These are phyloP conservation scores for Jacaranda copaia DNA, from an alignment of 257 asterid species.

Conservation along the genomic window DNA sequence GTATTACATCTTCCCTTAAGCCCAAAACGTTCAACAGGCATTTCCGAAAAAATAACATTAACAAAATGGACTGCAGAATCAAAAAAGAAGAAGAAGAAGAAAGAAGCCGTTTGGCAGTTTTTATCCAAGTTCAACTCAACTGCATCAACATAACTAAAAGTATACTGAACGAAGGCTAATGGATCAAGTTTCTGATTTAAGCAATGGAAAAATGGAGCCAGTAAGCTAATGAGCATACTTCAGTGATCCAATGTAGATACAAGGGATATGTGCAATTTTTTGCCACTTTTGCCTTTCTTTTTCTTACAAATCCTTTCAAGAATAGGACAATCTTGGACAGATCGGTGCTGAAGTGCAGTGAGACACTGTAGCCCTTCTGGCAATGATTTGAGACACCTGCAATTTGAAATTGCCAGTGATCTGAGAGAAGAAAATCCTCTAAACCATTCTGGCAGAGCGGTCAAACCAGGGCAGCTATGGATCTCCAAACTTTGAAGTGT, in stretches of 20 bases:
- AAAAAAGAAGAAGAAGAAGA: no score
- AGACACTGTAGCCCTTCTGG: neutral
- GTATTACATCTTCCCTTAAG: no score
- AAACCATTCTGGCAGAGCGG: neutral
- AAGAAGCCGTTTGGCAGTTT: no score
- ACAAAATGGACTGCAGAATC: no score
- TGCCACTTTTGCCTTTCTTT: neutral
- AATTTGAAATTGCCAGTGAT: neutral
- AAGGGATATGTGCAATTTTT: neutral
- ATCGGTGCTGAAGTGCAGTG: neutral
- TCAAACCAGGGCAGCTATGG: neutral
- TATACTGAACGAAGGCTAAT: neutral
- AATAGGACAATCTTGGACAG: neutral
- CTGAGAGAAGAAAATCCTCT: neutral
- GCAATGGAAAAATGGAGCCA: neutral
- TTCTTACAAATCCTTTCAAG: neutral
- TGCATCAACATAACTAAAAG: neutral
- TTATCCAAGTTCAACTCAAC: no score
- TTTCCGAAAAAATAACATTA: no score
- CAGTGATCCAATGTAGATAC: no score
- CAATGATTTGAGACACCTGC: neutral
- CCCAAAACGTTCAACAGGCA: no score
- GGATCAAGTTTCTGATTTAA: neutral
- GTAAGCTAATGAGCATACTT: neutral
- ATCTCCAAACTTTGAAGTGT: neutral